These are phyloP conservation scores for Neospermospora avenae DNA, from an alignment of 2,329 filamentous ascomycete species.

Conservation along the genomic window DNA sequence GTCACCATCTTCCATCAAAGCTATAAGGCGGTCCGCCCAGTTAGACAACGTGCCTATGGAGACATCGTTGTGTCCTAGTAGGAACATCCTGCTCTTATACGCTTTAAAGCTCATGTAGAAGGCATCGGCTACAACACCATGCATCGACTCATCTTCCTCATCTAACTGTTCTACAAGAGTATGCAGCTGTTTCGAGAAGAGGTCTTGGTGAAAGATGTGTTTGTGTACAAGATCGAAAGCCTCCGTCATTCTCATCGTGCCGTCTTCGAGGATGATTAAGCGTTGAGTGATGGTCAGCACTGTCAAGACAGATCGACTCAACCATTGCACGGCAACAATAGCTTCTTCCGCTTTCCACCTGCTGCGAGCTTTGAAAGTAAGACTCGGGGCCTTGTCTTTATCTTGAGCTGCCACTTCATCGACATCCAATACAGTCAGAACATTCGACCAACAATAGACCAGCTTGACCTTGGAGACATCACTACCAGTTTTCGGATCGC, in stretches of 20 bases:
- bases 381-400: conserved; percentile 71
- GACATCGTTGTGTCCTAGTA: conserved; percentile 90
- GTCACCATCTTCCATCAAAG: conserved; percentile 95
- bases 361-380: conserved; percentile 79
- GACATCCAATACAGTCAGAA: conserved; percentile 90
- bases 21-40: conserved; percentile 91
- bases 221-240: conserved; percentile 89
- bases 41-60: conserved; percentile 91
- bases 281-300: conserved; percentile 93
- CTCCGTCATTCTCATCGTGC: conserved; percentile 85
- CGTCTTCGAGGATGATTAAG: conserved; percentile 87
- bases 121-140: conserved; percentile 93
- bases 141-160: conserved; percentile 83
- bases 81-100: conserved; percentile 90
- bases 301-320: conserved; percentile 87
- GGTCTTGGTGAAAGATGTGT: conserved; percentile 85
- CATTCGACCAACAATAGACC: conserved; percentile 97
- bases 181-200: conserved; percentile 86
- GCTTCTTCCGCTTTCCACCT: conserved; percentile 93
- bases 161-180: conserved; percentile 83
- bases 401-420: conserved; percentile 67
- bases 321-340: conserved; percentile 95
- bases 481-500: conserved; percentile 63
- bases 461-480: conserved; percentile 79
- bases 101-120: conserved; percentile 97